Conservation (phyloP, 2,329 filamentous ascomycete genomes). For the Mycosphaerella sp. region DNA sequence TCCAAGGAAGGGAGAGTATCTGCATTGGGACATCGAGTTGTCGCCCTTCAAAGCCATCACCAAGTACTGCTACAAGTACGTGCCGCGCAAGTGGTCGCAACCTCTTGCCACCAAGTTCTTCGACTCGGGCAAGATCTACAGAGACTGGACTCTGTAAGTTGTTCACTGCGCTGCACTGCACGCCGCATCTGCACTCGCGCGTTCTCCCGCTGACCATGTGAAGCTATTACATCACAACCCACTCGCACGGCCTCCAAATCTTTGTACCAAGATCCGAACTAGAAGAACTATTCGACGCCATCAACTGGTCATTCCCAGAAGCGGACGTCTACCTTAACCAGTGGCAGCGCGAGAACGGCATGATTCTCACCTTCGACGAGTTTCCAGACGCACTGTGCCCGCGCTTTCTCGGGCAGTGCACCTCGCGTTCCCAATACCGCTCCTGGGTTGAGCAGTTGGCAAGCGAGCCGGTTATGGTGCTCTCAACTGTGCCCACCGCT, state of each 20-base stretch:
- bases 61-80: slow-evolving; percentile 55
- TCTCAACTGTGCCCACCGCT: slow-evolving; percentile 7
- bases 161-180: background rate
- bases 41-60: slow-evolving; percentile 44
- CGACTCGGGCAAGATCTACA: slow-evolving; percentile 51
- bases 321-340: slow-evolving; percentile 54
- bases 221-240: slow-evolving; percentile 28
- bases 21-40: slow-evolving; percentile 32
- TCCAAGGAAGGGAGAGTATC: slow-evolving; percentile 33
- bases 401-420: slow-evolving; percentile 58
- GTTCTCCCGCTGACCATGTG: slow-evolving; percentile 10
- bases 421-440: slow-evolving; percentile 42
- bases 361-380: slow-evolving; percentile 61
- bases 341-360: slow-evolving; percentile 47
- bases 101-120: slow-evolving; percentile 51
- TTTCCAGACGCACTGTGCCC: slow-evolving; percentile 58
- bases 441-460: slow-evolving; percentile 26
- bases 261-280: slow-evolving; percentile 65
- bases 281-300: slow-evolving; percentile 54
- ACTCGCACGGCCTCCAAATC: slow-evolving; percentile 49
- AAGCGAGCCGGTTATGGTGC: slow-evolving; percentile 21
- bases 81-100: slow-evolving; percentile 47
- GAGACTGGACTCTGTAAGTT: slow-evolving; percentile 74
- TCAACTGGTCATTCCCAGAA: slow-evolving; percentile 54
- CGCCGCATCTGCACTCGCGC: background rate